Evolutionary conservation across 2,329 filamentous ascomycete genomes (phyloP).

Genomic region (Paecilomyces dactylethromorphus): DNA sequence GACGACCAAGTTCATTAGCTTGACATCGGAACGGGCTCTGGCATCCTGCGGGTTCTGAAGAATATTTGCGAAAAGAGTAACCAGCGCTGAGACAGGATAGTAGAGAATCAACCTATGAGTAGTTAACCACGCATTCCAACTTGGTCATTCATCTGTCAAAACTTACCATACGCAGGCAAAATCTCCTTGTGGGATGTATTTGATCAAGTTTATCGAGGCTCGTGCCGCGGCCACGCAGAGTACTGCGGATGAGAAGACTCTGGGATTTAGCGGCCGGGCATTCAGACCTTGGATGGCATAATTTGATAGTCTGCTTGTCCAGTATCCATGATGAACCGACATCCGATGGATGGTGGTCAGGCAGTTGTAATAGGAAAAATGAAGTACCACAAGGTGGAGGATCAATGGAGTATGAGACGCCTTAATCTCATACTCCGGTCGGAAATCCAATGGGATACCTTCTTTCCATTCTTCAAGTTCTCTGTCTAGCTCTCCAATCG

Average conservation of each 20-base stretch:
- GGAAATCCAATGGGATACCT: slow-evolving; percentile 85
- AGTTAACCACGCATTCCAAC: slow-evolving; percentile 6
- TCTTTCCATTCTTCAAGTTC: slow-evolving; percentile 96
- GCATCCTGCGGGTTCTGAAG: slow-evolving; percentile 90
- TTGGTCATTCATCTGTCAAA: background rate
- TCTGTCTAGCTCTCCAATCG: slow-evolving; percentile 88
- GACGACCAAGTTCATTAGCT: slow-evolving; percentile 87
- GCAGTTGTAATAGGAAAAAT: slow-evolving; percentile 97
- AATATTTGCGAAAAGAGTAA: slow-evolving; percentile 94
- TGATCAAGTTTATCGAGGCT: slow-evolving; percentile 86
- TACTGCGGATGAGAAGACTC: slow-evolving; percentile 88
- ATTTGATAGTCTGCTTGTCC: slow-evolving; percentile 90
- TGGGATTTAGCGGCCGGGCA: slow-evolving; percentile 79
- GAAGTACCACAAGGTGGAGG: slow-evolving; percentile 85
- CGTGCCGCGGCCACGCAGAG: slow-evolving; percentile 88
- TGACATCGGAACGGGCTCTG: slow-evolving; percentile 78
- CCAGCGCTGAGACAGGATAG: slow-evolving; percentile 89
- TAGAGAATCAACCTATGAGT: slow-evolving; percentile 73
- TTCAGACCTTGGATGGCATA: slow-evolving; percentile 94
- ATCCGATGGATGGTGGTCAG: slow-evolving; percentile 96
- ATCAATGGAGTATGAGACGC: slow-evolving; percentile 89
- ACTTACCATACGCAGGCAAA: slow-evolving; percentile 89
- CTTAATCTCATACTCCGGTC: slow-evolving; percentile 95
- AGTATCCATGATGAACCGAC: slow-evolving; percentile 96
- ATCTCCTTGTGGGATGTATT: slow-evolving; percentile 93